These are phyloP conservation scores for Exserohilum turcica DNA, from an alignment of 2,329 filamentous ascomycete species.

Conservation along the genomic window DNA sequence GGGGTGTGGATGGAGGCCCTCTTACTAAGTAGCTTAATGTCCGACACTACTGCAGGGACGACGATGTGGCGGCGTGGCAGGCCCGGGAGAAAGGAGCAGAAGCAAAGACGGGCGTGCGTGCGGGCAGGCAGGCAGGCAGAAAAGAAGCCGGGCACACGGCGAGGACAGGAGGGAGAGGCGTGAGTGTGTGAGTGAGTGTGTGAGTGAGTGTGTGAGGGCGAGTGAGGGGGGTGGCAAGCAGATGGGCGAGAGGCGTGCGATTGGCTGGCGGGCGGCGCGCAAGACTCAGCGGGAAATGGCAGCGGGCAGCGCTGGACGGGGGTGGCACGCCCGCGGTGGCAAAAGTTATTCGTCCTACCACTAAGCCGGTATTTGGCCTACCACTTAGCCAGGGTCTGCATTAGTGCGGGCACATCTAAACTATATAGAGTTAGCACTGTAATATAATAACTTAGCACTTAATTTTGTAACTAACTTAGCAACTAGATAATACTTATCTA, in stretches of 20 bases:
- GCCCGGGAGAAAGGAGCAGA: constrained; percentile 8
- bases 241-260: neutral
- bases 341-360: too few species aligned
- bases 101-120: neutral
- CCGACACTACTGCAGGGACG: constrained; percentile 28
- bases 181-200: too few species aligned
- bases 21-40: constrained; percentile 13
- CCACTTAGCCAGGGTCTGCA: too few species aligned
- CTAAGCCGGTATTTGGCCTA: too few species aligned
- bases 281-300: constrained; percentile 6
- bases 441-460: too few species aligned
- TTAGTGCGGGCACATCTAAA: too few species aligned
- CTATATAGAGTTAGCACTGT: too few species aligned
- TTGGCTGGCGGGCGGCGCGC: constrained; percentile 7
- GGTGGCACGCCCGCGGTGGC: constrained; percentile 6
- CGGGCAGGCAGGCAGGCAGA: neutral
- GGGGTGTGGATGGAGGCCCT: constrained; percentile 17
- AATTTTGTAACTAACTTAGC: too few species aligned
- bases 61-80: constrained; percentile 11
- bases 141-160: neutral
- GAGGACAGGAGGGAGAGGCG: neutral
- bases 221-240: neutral
- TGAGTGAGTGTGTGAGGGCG: too few species aligned
- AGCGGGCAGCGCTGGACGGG: neutral
- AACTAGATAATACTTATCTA: too few species aligned